phyloP scores from a whole-genome alignment of 2,329 filamentous ascomycete species.

The Aspergillus proliferans region DNA sequence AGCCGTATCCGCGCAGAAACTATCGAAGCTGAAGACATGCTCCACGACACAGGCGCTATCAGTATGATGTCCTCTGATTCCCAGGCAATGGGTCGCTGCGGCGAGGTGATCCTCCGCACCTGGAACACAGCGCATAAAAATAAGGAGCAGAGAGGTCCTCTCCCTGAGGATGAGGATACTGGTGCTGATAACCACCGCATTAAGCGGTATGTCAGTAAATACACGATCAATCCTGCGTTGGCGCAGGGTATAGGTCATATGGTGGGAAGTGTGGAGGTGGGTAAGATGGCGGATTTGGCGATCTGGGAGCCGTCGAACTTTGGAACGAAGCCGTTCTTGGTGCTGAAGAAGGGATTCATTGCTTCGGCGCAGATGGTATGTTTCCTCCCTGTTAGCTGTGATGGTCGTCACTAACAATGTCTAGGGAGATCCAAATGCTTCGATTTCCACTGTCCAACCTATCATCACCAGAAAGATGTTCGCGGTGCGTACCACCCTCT shows the following conservation, averaged over 20 bases:
- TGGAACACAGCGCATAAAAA: conserved; percentile 97
- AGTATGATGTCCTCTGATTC: conserved; percentile 91
- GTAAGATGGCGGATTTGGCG: conserved; percentile 78
- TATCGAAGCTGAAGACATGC: conserved; percentile 85
- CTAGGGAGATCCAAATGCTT: conserved; percentile 63
- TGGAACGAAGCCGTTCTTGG: conserved; percentile 69
- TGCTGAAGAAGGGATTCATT: conserved; percentile 80
- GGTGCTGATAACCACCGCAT: conserved; percentile 80
- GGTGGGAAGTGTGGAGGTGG: conserved; percentile 74
- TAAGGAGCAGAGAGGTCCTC: conserved; percentile 67
- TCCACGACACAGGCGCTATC: conserved; percentile 86
- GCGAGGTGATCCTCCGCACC: conserved; percentile 79
- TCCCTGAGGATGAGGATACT: conserved; percentile 71
- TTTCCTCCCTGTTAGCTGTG: no score
- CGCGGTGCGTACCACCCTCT: conserved; percentile 37
- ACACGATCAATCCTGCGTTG: conserved; percentile 83
- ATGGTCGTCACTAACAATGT: no score
- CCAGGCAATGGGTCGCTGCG: conserved; percentile 89
- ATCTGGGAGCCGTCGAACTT: conserved; percentile 79
- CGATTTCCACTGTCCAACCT: conserved; percentile 77
- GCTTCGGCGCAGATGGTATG: conserved; percentile 74
- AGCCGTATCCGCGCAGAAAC: conserved; percentile 86
- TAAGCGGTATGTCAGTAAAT: conserved; percentile 84
- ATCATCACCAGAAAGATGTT: conserved; percentile 78
- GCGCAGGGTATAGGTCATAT: conserved; percentile 80